Base-by-base conservation (phyloP, 306 rosid genomes). In the Cicer yamashitae region DNA sequence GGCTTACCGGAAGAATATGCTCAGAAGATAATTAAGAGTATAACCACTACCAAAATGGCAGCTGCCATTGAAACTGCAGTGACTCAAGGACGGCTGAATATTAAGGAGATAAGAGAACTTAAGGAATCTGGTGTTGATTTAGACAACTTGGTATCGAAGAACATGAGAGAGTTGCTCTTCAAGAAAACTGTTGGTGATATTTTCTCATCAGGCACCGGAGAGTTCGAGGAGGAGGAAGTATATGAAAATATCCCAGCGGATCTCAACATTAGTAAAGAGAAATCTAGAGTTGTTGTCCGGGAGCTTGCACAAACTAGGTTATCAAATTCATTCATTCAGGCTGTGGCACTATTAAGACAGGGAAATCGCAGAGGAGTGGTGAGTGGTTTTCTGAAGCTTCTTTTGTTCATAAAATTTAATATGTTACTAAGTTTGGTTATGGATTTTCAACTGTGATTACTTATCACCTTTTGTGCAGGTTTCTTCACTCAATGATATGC, bases 171-270 rank as follows among this genome's bases (percentile, higher is more conserved):
- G 87, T 87, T 53, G 71, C 87, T 94, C 79, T 94, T 94, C 84
- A 94, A 92, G 61, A 94, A 94, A 83, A 89, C 92, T 0, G 92
- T 94, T 48, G 99, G 88, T 64, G 96, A 92, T 74, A 85, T 94
- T 70, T 94, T 94, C 88, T 94, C 99, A 30, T 94, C 98, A 0
- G 99, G 99, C 71, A 92, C 97, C 1, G 99, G 99, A 64, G 99
- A 94, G 85, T 94, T 94, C 58, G 96, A 90, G 17, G 93, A 92
- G 78, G 96, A 88, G 63, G 99, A 94, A 84, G 97, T 94, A 51
- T 94, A 82, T 76, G 92, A 89, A 85, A 92, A 89, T 77, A 90
- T 94, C 76, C 97, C 96, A 13, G 52, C 77, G 1, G 97, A 94
- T 86, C 99, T 94, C 83, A 92, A 80, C 82, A 88, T 94, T 44